Base-by-base conservation (phyloP, 495 filamentous ascomycete genomes). In the Neurospora sp. region DNA sequence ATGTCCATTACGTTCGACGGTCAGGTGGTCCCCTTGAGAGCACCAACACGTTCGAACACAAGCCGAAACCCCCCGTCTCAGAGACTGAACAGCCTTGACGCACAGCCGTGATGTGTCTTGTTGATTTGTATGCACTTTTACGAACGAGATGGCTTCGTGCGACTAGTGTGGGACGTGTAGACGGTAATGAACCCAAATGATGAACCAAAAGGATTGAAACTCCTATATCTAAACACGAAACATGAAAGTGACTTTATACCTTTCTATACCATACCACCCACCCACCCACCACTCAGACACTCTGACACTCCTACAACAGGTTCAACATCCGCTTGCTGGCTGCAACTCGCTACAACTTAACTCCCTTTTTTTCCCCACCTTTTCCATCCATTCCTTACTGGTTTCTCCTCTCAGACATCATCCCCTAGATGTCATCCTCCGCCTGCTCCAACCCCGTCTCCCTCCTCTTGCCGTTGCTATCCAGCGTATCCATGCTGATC, bases 401-500 rank as follows among this genome's bases (percentile, higher is more conserved):
- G 14, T 41, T 16, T 44, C 18, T 0, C 42, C 10, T 48, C 46
- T n/a, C n/a, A n/a, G n/a, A 5, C n/a, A 5, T 12, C 20, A 23
- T 11, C n/a, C 0, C 14, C 35, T 40, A 66, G 3, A 66, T 66
- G 27, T 87, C 85, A 72, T 89, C 88, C 69, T 86, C 81, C 11
- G 84, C 86, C 11, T 31, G 27, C 27, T 76, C 79, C 10, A 79
- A 77, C 39, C 79, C 77, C 59, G 73, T 75, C 39, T 76, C 76
- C 77, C 79, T 85, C 78, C 82, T 87, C 84, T 86, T 90, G 6
- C 90, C 90, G 74, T 84, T 82, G 74, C 85, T 87, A 78, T 92
- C 87, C 75, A 92, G 78, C 18, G 83, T 87, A 72, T 90, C 86
- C 84, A 92, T 77, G 75, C 83, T 84, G 77, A 91, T 85, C 27